These are phyloP conservation scores for Pulveroboletus frians DNA, from an alignment of 768 basidiomycete genomes.

Conservation along the genomic window DNA sequence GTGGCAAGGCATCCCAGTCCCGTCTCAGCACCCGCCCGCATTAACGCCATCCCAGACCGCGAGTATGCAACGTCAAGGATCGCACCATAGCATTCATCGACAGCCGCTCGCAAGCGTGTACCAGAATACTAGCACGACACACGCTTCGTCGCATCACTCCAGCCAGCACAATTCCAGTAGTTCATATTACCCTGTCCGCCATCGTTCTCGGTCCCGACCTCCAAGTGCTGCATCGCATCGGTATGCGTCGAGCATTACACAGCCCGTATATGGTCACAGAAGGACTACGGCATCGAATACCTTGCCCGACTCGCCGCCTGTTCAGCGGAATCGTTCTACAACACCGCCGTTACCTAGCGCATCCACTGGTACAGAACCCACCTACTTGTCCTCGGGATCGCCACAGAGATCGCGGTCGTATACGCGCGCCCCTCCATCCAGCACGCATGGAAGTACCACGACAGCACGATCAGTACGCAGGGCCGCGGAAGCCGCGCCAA, in stretches of 20 bases:
- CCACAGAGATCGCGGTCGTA: constrained; percentile 18
- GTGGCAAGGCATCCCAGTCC: constrained; percentile 6
- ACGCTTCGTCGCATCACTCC: constrained; percentile 11
- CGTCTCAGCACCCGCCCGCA: constrained; percentile 1
- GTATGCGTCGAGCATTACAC: constrained; percentile 25
- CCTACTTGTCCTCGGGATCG: constrained; percentile 7
- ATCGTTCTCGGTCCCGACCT: constrained; percentile 25
- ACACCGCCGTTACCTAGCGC: constrained; percentile 10
- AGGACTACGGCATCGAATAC: constrained; percentile 17
- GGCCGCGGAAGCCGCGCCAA: constrained; percentile 1
- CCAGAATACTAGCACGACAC: constrained; percentile 12
- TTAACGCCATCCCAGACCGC: constrained; percentile 3
- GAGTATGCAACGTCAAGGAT: constrained; percentile 17
- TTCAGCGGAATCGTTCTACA: constrained; percentile 9
- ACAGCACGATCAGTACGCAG: neutral
- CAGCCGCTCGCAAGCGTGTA: constrained; percentile 1
- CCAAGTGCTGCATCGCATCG: constrained; percentile 30
- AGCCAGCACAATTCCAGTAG: constrained; percentile 9
- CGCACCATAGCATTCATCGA: constrained; percentile 12
- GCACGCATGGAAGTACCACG: neutral
- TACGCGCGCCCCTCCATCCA: constrained; percentile 7
- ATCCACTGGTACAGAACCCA: neutral
- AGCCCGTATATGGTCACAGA: constrained; percentile 23
- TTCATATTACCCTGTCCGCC: constrained; percentile 16
- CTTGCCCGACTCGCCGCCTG: constrained; percentile 20